Evolutionary conservation across 2,329 filamentous ascomycete species (phyloP).

Genomic region (Fusarium devonianum): DNA sequence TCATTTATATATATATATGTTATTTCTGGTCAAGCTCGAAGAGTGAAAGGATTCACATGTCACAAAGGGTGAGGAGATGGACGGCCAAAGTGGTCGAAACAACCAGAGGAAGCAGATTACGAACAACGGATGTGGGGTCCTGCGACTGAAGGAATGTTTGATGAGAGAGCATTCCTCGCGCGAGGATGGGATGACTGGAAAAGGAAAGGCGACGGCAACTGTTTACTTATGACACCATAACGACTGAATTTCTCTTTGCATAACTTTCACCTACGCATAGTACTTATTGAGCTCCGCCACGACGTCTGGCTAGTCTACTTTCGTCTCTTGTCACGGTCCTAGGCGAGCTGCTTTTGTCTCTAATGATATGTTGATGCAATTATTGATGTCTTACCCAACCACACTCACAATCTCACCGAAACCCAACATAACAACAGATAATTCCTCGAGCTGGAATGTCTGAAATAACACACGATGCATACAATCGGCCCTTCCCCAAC

Average conservation of each 20-base stretch:
- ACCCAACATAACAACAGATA: constrained; percentile 3
- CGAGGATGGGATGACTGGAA: constrained; percentile 6
- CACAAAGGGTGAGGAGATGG: constrained; percentile 6
- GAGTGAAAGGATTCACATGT: constrained; percentile 3
- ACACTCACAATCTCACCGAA: constrained; percentile 5
- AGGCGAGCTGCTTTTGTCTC: too few relatives aligned
- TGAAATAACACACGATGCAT: background rate
- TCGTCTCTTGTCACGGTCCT: too few relatives aligned
- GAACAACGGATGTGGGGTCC: constrained; percentile 11
- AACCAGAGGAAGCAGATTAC: constrained; percentile 2
- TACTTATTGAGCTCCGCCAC: constrained; percentile 10
- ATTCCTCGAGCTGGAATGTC: constrained; percentile 2
- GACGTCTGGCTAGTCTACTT: constrained; percentile 8
- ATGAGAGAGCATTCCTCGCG: constrained; percentile 28
- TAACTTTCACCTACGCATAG: constrained; percentile 6
- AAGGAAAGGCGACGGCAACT: background rate
- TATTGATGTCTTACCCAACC: constrained; percentile 19
- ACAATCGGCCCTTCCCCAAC: background rate
- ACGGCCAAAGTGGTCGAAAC: constrained; percentile 16
- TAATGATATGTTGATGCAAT: constrained; percentile 20
- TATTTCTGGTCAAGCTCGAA: background rate
- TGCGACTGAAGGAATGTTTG: constrained; percentile 19
- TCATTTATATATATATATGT: constrained; percentile 25
- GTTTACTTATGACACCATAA: constrained; percentile 9
- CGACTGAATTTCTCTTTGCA: constrained; percentile 12